Percentiles rank a stretch among this genome's conserved stretches.
phyloP scores from a whole-genome alignment of 2,329 filamentous ascomycete species.

The Sordariomycetes sp. region DNA sequence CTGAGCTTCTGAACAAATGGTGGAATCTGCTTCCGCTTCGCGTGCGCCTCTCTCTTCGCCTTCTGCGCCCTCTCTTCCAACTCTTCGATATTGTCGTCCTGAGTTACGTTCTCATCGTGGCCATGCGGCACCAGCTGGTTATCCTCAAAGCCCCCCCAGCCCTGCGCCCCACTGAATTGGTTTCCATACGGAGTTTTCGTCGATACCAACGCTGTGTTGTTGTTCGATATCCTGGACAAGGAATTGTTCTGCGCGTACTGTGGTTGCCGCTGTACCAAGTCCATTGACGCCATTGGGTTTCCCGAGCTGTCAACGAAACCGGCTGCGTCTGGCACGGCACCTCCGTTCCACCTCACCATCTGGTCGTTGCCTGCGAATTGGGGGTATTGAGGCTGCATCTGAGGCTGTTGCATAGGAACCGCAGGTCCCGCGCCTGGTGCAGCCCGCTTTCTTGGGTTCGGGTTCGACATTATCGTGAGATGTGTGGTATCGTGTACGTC shows the following conservation, averaged over 20 bases:
- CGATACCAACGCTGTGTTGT: constrained; percentile 27
- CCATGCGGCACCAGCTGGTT: constrained; percentile 25
- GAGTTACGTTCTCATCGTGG: constrained; percentile 22
- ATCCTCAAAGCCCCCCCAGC: constrained; percentile 2
- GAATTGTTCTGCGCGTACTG: background rate
- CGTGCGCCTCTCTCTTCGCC: constrained; percentile 79
- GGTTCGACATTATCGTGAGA: too few relatives aligned
- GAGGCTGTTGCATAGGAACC: constrained; percentile 40
- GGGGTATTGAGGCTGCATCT: constrained; percentile 37
- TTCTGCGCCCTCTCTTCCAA: constrained; percentile 71
- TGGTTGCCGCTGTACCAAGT: constrained; percentile 19
- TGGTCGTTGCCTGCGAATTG: constrained; percentile 37
- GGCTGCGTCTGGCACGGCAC: constrained; percentile 20
- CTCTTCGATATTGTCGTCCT: constrained; percentile 66
- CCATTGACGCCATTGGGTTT: constrained; percentile 24
- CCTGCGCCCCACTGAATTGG: constrained; percentile 1
- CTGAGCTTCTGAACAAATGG: constrained; percentile 97
- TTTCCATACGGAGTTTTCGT: too few relatives aligned
- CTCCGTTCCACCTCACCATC: constrained; percentile 35
- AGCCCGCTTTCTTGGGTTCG: constrained; percentile 59
- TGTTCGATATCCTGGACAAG: background rate
- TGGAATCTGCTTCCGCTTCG: constrained; percentile 90
- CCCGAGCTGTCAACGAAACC: constrained; percentile 25
- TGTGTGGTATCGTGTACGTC: too few relatives aligned
- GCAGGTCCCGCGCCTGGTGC: constrained; percentile 64